Conservation (phyloP, 108 stramenopile genomes). For the Chaetoceros tenuissimus region DNA sequence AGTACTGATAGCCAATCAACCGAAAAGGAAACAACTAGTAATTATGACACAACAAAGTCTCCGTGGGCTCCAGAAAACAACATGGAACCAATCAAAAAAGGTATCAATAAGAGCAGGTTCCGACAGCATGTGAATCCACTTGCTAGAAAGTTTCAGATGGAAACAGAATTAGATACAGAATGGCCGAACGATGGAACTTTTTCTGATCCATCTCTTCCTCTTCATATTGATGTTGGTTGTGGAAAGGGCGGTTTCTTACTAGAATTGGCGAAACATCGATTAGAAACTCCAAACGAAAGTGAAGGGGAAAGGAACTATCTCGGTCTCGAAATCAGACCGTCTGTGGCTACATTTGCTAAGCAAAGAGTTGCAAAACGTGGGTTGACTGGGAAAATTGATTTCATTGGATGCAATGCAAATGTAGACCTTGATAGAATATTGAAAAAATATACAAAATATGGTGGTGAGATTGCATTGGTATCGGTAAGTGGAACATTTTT, state of each 20-base stretch:
- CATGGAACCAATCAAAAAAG: slow-evolving; percentile 1
- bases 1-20: no score
- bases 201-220: slow-evolving; percentile 40
- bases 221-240: slow-evolving; percentile 84
- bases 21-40: no score
- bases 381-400: slow-evolving; percentile 38
- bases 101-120: slow-evolving; percentile 33
- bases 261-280: slow-evolving; percentile 39
- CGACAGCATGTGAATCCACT: slow-evolving; percentile 90
- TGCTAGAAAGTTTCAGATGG: slow-evolving; percentile 50
- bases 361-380: slow-evolving; percentile 43
- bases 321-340: slow-evolving; percentile 82
- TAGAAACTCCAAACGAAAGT: background rate
- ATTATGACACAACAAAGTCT: background rate
- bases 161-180: slow-evolving; percentile 39
- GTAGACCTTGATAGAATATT: slow-evolving; percentile 77
- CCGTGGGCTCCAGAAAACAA: slow-evolving; percentile 2
- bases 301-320: slow-evolving; percentile 58
- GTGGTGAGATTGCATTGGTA: no score
- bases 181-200: slow-evolving; percentile 59
- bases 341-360: slow-evolving; percentile 62
- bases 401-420: slow-evolving; percentile 88
- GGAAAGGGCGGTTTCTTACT: slow-evolving; percentile 79
- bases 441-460: slow-evolving; percentile 29
- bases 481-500: no score